phyloP scores from a whole-genome alignment of 768 basidiomycete genomes.

The Austroboletus festivus region DNA sequence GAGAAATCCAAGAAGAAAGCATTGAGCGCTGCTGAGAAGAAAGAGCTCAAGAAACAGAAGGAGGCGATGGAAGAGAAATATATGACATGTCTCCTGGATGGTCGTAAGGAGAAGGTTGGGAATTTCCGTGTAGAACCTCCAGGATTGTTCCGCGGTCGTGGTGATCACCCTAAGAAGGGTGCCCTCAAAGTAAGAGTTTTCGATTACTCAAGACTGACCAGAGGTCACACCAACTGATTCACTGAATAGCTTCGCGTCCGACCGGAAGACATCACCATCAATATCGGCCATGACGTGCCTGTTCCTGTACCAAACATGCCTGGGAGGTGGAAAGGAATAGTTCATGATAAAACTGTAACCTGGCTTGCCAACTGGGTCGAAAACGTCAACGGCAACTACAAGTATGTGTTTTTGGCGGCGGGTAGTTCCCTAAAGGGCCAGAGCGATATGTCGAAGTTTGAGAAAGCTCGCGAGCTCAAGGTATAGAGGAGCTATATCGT shows the following conservation, averaged over 20 bases:
- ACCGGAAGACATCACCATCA: constrained; percentile 95
- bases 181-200: constrained; percentile 70
- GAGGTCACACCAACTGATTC: constrained; percentile 6
- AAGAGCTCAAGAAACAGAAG: constrained; percentile 80
- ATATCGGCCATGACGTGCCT: constrained; percentile 76
- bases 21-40: constrained; percentile 83
- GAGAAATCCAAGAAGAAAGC: constrained; percentile 94
- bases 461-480: constrained; percentile 96
- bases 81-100: constrained; percentile 84
- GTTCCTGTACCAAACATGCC: constrained; percentile 88
- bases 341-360: constrained; percentile 94
- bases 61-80: constrained; percentile 85
- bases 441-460: constrained; percentile 96
- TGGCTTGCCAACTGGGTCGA: constrained; percentile 99
- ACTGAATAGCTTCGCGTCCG: constrained; percentile 68
- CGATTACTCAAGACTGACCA: neutral
- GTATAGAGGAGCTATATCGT: constrained; percentile 41
- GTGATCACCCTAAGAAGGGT: constrained; percentile 98
- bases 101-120: constrained; percentile 95
- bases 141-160: constrained; percentile 95
- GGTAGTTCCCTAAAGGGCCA: constrained; percentile 97
- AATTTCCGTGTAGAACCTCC: constrained; percentile 99
- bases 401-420: constrained; percentile 98
- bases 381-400: constrained; percentile 92
- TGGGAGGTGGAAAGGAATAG: constrained; percentile 85